Evolutionary conservation across 1,284 basidiomycete genomes (phyloP).

Genomic region (Cronartium quercuum): DNA sequence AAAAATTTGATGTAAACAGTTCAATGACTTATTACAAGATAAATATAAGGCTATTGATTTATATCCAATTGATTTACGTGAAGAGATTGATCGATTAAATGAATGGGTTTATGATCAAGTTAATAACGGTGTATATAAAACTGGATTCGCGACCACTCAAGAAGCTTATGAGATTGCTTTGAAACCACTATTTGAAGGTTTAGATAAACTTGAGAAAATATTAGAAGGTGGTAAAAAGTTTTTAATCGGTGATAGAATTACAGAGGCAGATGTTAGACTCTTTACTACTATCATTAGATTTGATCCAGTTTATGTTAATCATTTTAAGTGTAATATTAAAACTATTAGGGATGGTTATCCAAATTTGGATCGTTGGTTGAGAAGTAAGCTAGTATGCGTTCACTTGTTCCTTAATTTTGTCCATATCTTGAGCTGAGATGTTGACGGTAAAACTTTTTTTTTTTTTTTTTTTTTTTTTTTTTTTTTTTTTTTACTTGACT

Average conservation of each 20-base stretch:
- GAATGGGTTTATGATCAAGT: constrained; percentile 67
- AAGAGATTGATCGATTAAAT: constrained; percentile 80
- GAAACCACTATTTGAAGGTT: constrained; percentile 58
- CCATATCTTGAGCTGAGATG: too few relatives aligned
- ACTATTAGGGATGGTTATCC: constrained; percentile 66
- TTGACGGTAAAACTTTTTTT: too few relatives aligned
- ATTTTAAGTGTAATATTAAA: constrained; percentile 90
- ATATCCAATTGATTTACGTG: constrained; percentile 66
- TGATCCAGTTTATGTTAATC: constrained; percentile 80
- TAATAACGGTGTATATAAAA: constrained; percentile 61
- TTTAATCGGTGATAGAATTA: constrained; percentile 71
- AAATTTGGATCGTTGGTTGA: constrained; percentile 59
- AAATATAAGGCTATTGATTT: constrained; percentile 43
- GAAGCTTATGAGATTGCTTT: constrained; percentile 75
- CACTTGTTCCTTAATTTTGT: too few relatives aligned
- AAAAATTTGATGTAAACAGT: background rate
- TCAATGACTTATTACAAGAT: constrained; percentile 44
- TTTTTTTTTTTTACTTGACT: background rate
- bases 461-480: background rate
- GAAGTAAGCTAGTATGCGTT: background rate
- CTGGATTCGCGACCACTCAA: constrained; percentile 78
- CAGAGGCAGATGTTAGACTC: constrained; percentile 72
- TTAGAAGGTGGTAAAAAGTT: constrained; percentile 69
- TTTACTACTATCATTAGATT: constrained; percentile 63
- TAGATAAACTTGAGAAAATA: constrained; percentile 74